Base-by-base conservation (phyloP, 192 early-diverging fungal species). In the Piromyces finnis region DNA sequence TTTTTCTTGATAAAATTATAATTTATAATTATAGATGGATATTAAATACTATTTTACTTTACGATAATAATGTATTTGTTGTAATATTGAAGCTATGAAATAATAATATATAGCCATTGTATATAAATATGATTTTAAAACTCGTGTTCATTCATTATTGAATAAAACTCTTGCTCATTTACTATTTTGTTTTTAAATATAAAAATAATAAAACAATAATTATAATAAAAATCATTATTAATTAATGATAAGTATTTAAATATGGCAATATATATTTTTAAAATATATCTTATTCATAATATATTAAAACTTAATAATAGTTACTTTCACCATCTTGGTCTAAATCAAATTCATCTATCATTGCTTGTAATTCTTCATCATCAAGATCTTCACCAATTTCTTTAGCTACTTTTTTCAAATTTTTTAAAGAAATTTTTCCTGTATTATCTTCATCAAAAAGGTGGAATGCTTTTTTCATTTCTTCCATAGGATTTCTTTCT, bases 321-420 rank as follows among this genome's bases (percentile, higher is more conserved):
- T 81, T 90, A 94, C 93, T 95, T 80, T 90, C 92, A 32, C 94
- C 94, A 81, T 95, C 92, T 82, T 93, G 89, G 85, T 93, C 90
- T 85, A 93, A 80, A 82, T 95, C 94, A 90, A 95, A 95, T 87
- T 95, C 94, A 32, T 95, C 93, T 81, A 95, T 93, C 94, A 95
- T 95, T 9, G 93, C 92, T 82, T 93, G 90, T 79, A 95, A 84
- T 83, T 95, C 94, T 13, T 94, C 93, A 30, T 95, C 93, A 37
- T 91, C 89, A 79, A 94, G 84, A 79, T 86, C 91, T 84, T 95
- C 94, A 29, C 93, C 94, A 79, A 95, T 88, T 82, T 95, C 94
- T 78, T 92, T 90, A 0, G 93, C 93, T 80, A 94, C 89, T 27
- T 93, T 86, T 29, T 90, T 85, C 77, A 95, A 82, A 82, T 91